Evolutionary conservation across 129 eudicot genomes (phyloP).

Genomic region (Saussurea involucrata): DNA sequence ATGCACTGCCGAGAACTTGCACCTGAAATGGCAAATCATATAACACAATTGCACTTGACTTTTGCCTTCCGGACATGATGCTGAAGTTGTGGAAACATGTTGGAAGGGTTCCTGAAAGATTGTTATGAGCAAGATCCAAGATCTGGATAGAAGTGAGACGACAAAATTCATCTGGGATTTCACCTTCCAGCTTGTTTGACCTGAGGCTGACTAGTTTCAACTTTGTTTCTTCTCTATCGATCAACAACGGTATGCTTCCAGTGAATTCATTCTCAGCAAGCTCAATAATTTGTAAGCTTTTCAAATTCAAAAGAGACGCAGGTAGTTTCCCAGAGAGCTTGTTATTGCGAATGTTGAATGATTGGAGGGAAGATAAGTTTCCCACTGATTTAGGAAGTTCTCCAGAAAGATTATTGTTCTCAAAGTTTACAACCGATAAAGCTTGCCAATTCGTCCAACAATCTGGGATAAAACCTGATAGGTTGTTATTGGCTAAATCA

Average conservation of each 20-base stretch:
- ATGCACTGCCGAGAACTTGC: constrained; percentile 2
- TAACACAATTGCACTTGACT: not conserved
- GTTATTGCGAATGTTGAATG: constrained; percentile 21
- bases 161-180: constrained; percentile 33
- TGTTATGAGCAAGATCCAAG: constrained; percentile 27
- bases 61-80: constrained; percentile 7
- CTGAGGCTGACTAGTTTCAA: constrained; percentile 31
- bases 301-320: constrained; percentile 7
- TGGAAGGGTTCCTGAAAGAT: constrained; percentile 38
- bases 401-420: constrained; percentile 21
- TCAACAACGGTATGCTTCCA: constrained; percentile 19
- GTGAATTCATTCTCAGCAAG: constrained; percentile 21
- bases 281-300: constrained; percentile 15
- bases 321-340: constrained; percentile 26
- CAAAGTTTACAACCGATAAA: constrained; percentile 9
- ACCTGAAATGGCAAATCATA: not conserved
- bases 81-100: constrained; percentile 27
- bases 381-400: constrained; percentile 27
- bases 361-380: not conserved
- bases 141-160: constrained; percentile 28
- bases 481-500: constrained; percentile 27
- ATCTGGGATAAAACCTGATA: constrained; percentile 37
- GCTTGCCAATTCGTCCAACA: constrained; percentile 25
- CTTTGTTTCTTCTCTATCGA: not conserved
- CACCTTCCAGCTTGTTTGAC: constrained; percentile 23